Evolutionary conservation across 176 grass and related monocot species (phyloP), one percentile per base, ranked within the genome.

Genomic region (Aegilops umbellulata): DNA sequence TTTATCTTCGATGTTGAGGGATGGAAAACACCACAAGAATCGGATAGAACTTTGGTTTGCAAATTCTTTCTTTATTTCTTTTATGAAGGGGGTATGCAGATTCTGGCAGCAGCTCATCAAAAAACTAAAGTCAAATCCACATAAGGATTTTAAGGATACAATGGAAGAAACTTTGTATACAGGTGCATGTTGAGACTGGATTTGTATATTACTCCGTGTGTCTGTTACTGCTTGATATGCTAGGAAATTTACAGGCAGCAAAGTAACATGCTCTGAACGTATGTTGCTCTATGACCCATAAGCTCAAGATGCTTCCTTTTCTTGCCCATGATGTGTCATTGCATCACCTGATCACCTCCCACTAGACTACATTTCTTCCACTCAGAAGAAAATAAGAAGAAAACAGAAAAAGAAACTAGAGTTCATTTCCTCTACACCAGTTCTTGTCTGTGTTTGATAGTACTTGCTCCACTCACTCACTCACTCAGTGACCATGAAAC

Each of bases 171-270:
- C 35, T 36, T 36, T 36, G 35, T 36, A 36, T 36, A 36, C 35
- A 36, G 35, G 35, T 36, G 35, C 35, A 36, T 36, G 35, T 35
- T n/a, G 76, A 65, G 74, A 17, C 15, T 51, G 47, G 47, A 47
- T 31, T 51, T 51, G 47, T 4, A 47, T 24, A 58, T 55, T 68
- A 42, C 38, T 65, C 82, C 73, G 24, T 46, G 42, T 46, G 3
- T 86, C 7, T 58, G 9, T 7, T n/a, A 61, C 11, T 66, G 22
- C 14, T 75, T 83, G 4, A 26, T 81, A 61, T 65, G 15, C 74
- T 60, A 87, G 83, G 76, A 92, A 65, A 87, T 78, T 58, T 61
- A 49, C 39, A 44, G 11, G 10, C 24, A 32, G 8, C 10, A 63
- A 80, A 27, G 66, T 39, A 55, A 2, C 73, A 88, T 63, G 32